Percentiles rank a stretch among this genome's conserved stretches.
Conservation (phyloP, 129 eudicot species). For the Tagetes erecta region DNA sequence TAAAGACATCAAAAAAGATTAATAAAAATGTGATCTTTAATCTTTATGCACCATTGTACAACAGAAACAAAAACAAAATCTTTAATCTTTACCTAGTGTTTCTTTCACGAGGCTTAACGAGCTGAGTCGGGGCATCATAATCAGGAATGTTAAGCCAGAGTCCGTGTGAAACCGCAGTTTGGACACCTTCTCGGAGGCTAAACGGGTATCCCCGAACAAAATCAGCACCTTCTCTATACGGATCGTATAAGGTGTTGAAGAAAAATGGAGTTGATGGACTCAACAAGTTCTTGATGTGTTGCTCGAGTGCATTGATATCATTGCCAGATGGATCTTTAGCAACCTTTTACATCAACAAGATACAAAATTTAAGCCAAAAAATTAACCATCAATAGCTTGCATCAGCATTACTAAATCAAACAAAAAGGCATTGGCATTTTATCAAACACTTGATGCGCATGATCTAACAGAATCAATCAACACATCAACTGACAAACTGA, state of each 20-base stretch:
- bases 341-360: constrained; percentile 45
- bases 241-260: constrained; percentile 80
- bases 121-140: constrained; percentile 66
- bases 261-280: constrained; percentile 68
- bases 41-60: neutral
- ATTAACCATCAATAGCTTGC: neutral
- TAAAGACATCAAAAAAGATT: neutral
- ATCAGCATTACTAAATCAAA: neutral
- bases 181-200: constrained; percentile 78
- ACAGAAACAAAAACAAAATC: neutral
- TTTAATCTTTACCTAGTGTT: constrained; percentile 40
- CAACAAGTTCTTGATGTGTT: constrained; percentile 66
- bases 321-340: constrained; percentile 73
- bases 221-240: constrained; percentile 68
- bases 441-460: constrained; percentile 29
- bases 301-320: constrained; percentile 71
- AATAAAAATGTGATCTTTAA: neutral
- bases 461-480: constrained; percentile 8
- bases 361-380: neutral
- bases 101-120: constrained; percentile 61
- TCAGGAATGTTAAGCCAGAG: constrained; percentile 68
- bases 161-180: constrained; percentile 65
- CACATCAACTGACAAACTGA: neutral
- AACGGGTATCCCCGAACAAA: constrained; percentile 81
- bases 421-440: neutral